Conservation (phyloP, 2,329 filamentous ascomycete genomes). For the Eurotiales sp. region DNA sequence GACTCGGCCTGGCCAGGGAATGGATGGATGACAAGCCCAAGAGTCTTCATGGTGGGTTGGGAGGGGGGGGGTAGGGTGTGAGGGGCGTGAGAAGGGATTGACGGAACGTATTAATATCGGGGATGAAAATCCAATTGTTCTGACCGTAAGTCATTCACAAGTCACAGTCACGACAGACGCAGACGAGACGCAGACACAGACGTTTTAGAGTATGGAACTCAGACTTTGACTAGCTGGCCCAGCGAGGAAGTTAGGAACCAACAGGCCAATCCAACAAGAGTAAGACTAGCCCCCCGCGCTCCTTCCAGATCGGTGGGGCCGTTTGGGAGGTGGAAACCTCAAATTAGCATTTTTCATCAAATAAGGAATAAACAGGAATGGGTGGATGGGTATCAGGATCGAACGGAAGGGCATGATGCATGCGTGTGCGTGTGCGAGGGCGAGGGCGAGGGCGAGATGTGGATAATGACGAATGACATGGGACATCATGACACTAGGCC, state of each 20-base stretch:
- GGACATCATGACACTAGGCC: not conserved
- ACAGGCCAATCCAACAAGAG: no score
- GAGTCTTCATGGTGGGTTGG: conserved; percentile 9
- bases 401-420: not conserved
- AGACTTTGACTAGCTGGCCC: not conserved
- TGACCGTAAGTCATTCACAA: no score
- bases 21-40: conserved; percentile 3
- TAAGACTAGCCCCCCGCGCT: no score
- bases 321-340: no score
- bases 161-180: not conserved
- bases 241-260: no score
- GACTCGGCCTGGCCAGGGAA: not conserved
- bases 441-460: no score
- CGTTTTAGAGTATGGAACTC: not conserved
- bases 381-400: not conserved
- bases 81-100: conserved; percentile 4
- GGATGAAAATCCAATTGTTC: conserved; percentile 5
- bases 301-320: no score
- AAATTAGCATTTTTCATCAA: no score
- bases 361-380: no score
- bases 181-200: not conserved
- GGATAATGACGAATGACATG: not conserved
- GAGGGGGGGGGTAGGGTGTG: no score
- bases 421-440: not conserved
- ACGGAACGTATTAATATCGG: conserved; percentile 5